A percentile compares a stretch with the other conserved stretches of the same genome.
Conservation (phyloP, 1,139 yeast species). For the Geotrichum cucujoidarum region DNA sequence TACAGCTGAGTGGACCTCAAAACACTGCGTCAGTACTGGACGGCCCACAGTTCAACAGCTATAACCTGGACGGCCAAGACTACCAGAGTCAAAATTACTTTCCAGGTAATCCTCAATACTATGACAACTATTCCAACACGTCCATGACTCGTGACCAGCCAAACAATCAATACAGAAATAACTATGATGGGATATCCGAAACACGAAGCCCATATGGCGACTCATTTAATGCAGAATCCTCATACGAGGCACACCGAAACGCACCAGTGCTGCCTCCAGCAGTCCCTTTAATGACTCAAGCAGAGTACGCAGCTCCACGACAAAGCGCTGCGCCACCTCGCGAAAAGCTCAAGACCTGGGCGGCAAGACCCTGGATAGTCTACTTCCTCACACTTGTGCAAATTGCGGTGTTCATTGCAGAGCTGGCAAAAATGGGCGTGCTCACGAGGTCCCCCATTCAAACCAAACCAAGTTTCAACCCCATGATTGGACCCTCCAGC, state of each 20-base stretch:
- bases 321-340: neutral
- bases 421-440: constrained; percentile 53
- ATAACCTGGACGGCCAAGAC: neutral
- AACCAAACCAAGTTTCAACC: constrained; percentile 68
- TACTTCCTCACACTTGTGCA: constrained; percentile 43
- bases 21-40: neutral
- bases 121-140: neutral
- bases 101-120: neutral
- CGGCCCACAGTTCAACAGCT: neutral
- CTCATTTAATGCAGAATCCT: neutral
- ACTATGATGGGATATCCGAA: too few species aligned
- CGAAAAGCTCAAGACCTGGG: neutral
- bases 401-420: constrained; percentile 61
- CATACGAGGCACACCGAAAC: neutral
- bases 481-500: constrained; percentile 77
- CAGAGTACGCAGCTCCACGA: neutral
- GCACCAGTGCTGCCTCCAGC: neutral
- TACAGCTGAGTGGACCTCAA: neutral
- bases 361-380: constrained; percentile 32
- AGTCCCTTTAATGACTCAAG: neutral
- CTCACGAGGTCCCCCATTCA: constrained; percentile 66
- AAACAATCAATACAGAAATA: neutral
- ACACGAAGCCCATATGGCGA: too few species aligned
- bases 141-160: neutral
- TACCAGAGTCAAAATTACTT: neutral